A percentile compares a stretch with the other conserved stretches of the same genome.
phyloP scores from a whole-genome alignment of 768 basidiomycete species.

The Sporobolomyces phaffii region DNA sequence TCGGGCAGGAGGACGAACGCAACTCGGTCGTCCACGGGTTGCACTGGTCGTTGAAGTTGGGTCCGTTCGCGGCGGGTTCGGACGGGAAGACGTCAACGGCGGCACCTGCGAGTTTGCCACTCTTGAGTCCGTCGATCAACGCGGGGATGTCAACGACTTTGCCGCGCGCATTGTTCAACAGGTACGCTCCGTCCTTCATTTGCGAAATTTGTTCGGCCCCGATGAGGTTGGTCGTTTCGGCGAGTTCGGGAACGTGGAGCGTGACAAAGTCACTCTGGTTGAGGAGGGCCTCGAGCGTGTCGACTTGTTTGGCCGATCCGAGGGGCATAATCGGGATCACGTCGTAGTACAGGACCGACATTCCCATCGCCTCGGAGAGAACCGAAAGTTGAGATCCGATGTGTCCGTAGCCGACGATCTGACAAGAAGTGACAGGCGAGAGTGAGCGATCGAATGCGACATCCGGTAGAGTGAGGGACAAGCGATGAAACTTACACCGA shows the following conservation, averaged over 20 bases:
- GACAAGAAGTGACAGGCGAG: not conserved
- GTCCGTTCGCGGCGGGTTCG: conserved; percentile 87
- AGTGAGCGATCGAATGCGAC: no score
- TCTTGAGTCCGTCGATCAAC: conserved; percentile 69
- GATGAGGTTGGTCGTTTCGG: conserved; percentile 95
- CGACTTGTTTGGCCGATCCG: conserved; percentile 84
- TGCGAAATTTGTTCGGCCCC: conserved; percentile 63
- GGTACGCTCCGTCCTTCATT: conserved; percentile 92
- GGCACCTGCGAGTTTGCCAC: conserved; percentile 82
- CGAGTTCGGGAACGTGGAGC: conserved; percentile 90
- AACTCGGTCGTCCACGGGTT: conserved; percentile 77
- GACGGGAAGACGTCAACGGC: conserved; percentile 91
- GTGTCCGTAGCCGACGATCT: conserved; percentile 94
- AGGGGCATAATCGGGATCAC: conserved; percentile 96
- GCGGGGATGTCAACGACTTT: conserved; percentile 92
- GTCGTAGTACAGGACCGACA: conserved; percentile 92
- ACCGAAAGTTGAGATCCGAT: conserved; percentile 96
- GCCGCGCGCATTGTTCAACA: conserved; percentile 97
- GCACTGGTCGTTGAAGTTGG: conserved; percentile 75
- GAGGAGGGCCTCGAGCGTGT: conserved; percentile 68
- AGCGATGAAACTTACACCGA: conserved; percentile 53
- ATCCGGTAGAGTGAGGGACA: no score
- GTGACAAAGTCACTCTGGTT: conserved; percentile 83
- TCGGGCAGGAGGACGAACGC: conserved; percentile 66
- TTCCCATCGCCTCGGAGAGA: conserved; percentile 89